Evolutionary conservation across 1,139 yeast genomes (phyloP), one percentile per base, ranked within the genome.

Genomic region (Groenewaldozyma auringiensis): DNA sequence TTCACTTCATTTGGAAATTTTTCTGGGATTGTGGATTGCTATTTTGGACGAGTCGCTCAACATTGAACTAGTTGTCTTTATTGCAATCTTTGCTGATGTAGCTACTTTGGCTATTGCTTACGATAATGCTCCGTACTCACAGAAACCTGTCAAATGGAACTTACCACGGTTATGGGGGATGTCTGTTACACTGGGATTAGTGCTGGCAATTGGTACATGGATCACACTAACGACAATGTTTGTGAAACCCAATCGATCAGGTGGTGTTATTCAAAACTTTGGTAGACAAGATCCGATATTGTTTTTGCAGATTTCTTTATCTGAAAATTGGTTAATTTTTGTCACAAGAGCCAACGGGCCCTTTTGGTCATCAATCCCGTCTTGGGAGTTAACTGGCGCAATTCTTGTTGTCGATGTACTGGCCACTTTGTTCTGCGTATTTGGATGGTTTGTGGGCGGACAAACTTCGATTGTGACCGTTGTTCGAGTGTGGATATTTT

Each of bases 121-220:
- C 69, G 86, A 80, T 66, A 65, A 92, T 63, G 98, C 98, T 73
- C 98, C 97, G 66, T 92, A 77, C 78, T 94, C 92, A 70, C 94
- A 87, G 70, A 75, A 76, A 66, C 98, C 98, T 62, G 97, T 92
- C 66, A 92, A 92, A 75, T 92, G 98, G 98, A 89, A 92, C 82
- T 75, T 89, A 67, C 85, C 85, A 64, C 78, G 81, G 75, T 78
- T 80, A 64, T 81, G 86, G 86, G 83, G 83, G 68, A 77, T 81
- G 79, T 81, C 86, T 49, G 76, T 80, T 53, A 63, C 80, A 54
- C 76, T 80, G 61, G 86, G 86, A 62, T 60, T 77, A 38, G 71
- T 80, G 50, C 75, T 80, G 64, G 85, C 86, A 58, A 61, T 79
- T 56, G 86, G 83, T 66, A 74, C 85, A 53, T 80, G 86, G 86